Base-by-base conservation (phyloP, 2,329 filamentous ascomycete genomes). In the Mycosphaerella arachidis region DNA sequence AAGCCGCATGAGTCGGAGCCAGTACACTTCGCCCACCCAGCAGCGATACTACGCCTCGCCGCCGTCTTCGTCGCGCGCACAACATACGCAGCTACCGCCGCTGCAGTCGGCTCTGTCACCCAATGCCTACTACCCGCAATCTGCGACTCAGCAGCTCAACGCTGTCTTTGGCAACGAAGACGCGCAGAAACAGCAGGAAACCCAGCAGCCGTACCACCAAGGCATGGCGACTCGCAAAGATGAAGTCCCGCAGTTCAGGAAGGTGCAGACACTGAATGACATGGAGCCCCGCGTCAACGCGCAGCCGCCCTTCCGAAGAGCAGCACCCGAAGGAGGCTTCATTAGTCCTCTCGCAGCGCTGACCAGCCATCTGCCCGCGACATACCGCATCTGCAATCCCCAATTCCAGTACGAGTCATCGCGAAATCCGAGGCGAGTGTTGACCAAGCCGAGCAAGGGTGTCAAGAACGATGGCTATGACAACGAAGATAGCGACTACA, bases 401-500 rank as follows among this genome's bases (percentile, higher is more conserved):
- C 87, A 85, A 70, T 99, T 99, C 82, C 97, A 99, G 79, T 99
- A 99, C 78, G 94, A 99, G 74, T 97, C 94, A 16, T 97, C 94
- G 56, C 86, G 94, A 66, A 99, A 99, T 72, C 94, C 94, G 43
- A 89, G 94, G 63, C 86, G 94, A 74, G 94, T 99, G 53, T 82
- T 99, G 67, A 99, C 94, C 16, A 99, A 99, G 76, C 94, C 94
- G 7, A 97, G 94, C 83, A 99, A 99, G 78, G 94, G 94, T 13
- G 86, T 90, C 63, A 99, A 99, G 82, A 99, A 99, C 72, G 94
- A 99, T 78, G 94, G 94, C 4, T 99, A 94, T 72, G 94, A 99
- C 73, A 99, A 99, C 68, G 94, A 99, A 74, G 94, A 99, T 68
- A 97, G 94, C 75, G 94, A 99, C 73, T 99, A 99, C 73, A 99